A percentile compares a stretch with the other conserved stretches of the same genome.
phyloP scores from a whole-genome alignment of 164 flowering plant species.

The Nymphaea thermarum region DNA sequence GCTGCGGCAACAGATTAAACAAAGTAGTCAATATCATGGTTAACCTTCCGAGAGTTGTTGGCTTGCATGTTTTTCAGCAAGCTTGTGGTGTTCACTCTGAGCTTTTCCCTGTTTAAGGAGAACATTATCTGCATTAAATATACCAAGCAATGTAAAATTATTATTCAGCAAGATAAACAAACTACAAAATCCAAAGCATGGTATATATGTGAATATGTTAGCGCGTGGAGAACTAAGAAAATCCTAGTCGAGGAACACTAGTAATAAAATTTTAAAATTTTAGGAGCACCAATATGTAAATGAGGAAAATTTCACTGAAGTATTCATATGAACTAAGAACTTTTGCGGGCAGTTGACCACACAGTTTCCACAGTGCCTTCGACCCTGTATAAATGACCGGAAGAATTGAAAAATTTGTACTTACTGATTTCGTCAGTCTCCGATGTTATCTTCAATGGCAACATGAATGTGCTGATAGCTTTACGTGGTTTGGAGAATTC shows the following conservation, averaged over 20 bases:
- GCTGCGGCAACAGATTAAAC: background rate
- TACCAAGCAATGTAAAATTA: too few relatives aligned
- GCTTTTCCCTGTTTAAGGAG: background rate
- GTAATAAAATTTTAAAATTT: too few relatives aligned
- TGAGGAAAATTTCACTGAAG: background rate
- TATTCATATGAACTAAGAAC: too few relatives aligned
- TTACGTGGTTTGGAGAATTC: background rate
- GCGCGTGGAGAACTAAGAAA: too few relatives aligned
- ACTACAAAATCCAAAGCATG: too few relatives aligned
- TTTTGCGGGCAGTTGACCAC: background rate
- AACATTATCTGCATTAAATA: background rate
- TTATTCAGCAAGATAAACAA: too few relatives aligned
- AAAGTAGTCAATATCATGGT: background rate
- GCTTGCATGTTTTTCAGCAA: background rate
- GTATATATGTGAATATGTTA: too few relatives aligned
- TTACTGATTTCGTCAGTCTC: background rate
- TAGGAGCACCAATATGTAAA: too few relatives aligned
- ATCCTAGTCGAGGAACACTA: too few relatives aligned
- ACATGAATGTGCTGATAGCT: background rate
- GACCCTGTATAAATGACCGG: too few relatives aligned
- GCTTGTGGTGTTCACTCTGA: background rate
- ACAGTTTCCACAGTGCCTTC: background rate
- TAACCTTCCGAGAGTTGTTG: too few relatives aligned
- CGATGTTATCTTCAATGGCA: background rate
- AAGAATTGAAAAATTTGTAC: background rate